These are phyloP conservation scores for Orbilia oligospora DNA, from an alignment of 2,329 filamentous ascomycete genomes.

Conservation along the genomic window DNA sequence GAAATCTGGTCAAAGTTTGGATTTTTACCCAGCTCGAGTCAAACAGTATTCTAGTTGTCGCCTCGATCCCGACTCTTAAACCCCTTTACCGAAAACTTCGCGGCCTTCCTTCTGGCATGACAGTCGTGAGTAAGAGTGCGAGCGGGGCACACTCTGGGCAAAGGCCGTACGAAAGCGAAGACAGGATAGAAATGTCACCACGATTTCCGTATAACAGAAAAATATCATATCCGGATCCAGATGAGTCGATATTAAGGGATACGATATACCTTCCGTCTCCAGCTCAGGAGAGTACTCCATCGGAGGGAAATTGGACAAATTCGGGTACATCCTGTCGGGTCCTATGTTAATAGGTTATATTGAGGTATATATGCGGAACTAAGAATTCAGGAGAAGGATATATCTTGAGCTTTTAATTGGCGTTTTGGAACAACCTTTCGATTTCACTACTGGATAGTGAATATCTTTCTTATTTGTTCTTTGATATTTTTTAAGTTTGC, in stretches of 20 bases:
- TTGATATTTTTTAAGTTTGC: neutral
- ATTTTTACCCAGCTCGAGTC: conserved; percentile 47
- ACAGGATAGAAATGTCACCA: conserved; percentile 34
- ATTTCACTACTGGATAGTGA: conserved; percentile 11
- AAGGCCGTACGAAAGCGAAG: conserved; percentile 16
- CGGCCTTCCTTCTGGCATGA: conserved; percentile 21
- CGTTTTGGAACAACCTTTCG: conserved; percentile 3
- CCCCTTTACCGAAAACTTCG: conserved; percentile 37
- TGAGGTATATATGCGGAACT: neutral
- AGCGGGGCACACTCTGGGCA: conserved; percentile 17
- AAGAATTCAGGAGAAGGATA: neutral
- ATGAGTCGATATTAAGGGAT: conserved; percentile 42
- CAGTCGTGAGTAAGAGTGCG: conserved; percentile 11
- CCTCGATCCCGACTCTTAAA: conserved; percentile 36
- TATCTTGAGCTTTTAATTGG: neutral
- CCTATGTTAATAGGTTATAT: conserved; percentile 3
- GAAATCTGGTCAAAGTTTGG: conserved; percentile 43
- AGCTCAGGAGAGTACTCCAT: neutral
- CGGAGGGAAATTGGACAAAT: conserved; percentile 16
- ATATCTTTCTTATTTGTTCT: neutral
- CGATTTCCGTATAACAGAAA: conserved; percentile 29
- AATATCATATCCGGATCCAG: conserved; percentile 25
- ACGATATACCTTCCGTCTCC: conserved; percentile 24
- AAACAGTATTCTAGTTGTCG: conserved; percentile 41
- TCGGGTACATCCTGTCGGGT: neutral